phyloP scores from a whole-genome alignment of 176 grass and related monocot species.

The Lolium rigidum region DNA sequence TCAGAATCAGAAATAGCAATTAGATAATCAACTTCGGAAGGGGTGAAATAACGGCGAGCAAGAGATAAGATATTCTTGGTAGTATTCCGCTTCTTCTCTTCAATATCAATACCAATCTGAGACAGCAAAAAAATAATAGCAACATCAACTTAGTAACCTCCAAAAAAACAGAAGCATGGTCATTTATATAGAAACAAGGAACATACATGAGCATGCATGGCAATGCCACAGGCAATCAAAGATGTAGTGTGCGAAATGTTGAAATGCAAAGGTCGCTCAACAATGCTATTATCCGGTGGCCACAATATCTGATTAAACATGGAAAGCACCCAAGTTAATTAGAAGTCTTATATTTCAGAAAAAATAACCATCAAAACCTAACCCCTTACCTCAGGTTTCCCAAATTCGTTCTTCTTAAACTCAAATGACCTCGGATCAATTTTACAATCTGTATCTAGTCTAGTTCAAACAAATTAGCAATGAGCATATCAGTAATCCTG shows the following conservation, averaged over 20 bases:
- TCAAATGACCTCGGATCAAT: slow-evolving; percentile 80
- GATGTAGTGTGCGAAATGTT: slow-evolving; percentile 95
- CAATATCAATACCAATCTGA: slow-evolving; percentile 94
- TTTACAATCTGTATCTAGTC: slow-evolving; percentile 77
- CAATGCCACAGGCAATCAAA: slow-evolving; percentile 86
- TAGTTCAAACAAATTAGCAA: slow-evolving; percentile 69
- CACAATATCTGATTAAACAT: slow-evolving; percentile 69
- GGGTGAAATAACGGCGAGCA: slow-evolving; percentile 83
- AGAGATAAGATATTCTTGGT: slow-evolving; percentile 69
- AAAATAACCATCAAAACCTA: slow-evolving; percentile 17
- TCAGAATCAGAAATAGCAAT: slow-evolving; percentile 60
- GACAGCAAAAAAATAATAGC: slow-evolving; percentile 1
- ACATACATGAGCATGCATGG: slow-evolving; percentile 66
- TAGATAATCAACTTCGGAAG: slow-evolving; percentile 79
- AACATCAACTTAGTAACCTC: slow-evolving; percentile 32
- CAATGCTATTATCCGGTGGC: slow-evolving; percentile 46
- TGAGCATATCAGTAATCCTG: slow-evolving; percentile 41
- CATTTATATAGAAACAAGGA: slow-evolving; percentile 25
- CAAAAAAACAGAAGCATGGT: slow-evolving; percentile 10
- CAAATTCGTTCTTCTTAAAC: slow-evolving; percentile 89
- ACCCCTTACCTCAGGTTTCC: slow-evolving; percentile 88
- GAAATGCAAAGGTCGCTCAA: slow-evolving; percentile 71
- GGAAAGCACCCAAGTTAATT: slow-evolving; percentile 36
- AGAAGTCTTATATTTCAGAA: not conserved
- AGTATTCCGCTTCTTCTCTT: slow-evolving; percentile 88